phyloP scores from a whole-genome alignment of 1,284 basidiomycete species.

The Termitomyces sp. region DNA sequence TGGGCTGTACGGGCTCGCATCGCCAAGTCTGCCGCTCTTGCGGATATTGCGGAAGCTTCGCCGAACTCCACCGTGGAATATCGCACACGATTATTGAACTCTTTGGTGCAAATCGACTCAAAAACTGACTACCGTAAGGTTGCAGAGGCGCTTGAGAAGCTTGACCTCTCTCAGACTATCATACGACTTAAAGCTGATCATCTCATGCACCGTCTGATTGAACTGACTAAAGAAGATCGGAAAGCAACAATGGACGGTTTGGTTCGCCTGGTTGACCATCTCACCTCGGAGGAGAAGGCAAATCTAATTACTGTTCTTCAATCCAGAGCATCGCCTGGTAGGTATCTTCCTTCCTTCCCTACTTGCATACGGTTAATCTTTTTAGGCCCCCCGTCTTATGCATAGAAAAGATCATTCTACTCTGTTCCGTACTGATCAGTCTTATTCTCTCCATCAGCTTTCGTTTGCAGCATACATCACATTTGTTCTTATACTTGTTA shows the following conservation, averaged over 20 bases:
- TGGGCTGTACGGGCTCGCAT: constrained; percentile 85
- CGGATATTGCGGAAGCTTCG: constrained; percentile 53
- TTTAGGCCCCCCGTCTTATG: constrained; percentile 36
- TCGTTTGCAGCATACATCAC: constrained; percentile 10
- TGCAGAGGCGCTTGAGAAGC: constrained; percentile 58
- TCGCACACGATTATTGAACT: constrained; percentile 51
- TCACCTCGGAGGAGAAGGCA: constrained; percentile 69
- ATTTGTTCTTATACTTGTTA: constrained; percentile 17
- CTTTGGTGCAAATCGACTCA: constrained; percentile 50
- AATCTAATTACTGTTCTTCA: constrained; percentile 59
- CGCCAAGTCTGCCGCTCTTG: constrained; percentile 59
- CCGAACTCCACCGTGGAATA: constrained; percentile 60
- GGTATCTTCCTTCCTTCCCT: constrained; percentile 12
- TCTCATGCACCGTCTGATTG: constrained; percentile 55
- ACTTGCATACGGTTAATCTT: constrained; percentile 5
- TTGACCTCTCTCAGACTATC: constrained; percentile 60
- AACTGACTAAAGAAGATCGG: constrained; percentile 60
- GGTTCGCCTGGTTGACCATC: constrained; percentile 58
- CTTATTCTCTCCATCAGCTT: constrained; percentile 1
- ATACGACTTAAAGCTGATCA: constrained; percentile 61
- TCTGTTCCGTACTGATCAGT: constrained; percentile 7
- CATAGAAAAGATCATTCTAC: constrained; percentile 14
- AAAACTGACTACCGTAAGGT: constrained; percentile 48
- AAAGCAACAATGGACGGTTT: constrained; percentile 68
- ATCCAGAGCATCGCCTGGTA: constrained; percentile 48